Percentiles rank a stretch among this genome's conserved stretches.
Evolutionary conservation across 768 basidiomycete genomes (phyloP).

Genomic region (Leccinum boreale): DNA sequence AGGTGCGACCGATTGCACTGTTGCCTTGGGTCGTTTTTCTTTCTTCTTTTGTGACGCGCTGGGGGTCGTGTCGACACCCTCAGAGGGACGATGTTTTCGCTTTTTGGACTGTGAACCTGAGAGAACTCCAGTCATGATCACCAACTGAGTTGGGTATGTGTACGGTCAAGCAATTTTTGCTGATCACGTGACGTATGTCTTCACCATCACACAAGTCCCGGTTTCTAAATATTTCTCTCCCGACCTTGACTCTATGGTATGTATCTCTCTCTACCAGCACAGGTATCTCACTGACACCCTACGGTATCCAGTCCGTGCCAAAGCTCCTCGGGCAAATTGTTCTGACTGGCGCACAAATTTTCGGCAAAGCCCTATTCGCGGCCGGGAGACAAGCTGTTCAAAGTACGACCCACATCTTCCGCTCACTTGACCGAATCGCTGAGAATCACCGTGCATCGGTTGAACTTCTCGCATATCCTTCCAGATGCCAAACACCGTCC

Average conservation of each 20-base stretch:
- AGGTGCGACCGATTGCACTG: neutral
- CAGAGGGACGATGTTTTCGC: conserved; percentile 42
- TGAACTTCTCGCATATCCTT: neutral
- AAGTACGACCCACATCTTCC: conserved; percentile 55
- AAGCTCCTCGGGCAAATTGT: conserved; percentile 77
- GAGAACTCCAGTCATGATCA: conserved; percentile 9
- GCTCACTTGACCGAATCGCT: neutral
- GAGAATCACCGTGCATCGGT: neutral
- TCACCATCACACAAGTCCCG: neutral
- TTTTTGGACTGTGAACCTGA: conserved; percentile 39
- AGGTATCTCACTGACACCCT: neutral
- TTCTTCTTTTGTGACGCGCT: conserved; percentile 35
- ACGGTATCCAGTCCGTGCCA: conserved; percentile 62
- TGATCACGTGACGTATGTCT: conserved; percentile 18
- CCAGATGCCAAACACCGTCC: conserved; percentile 83
- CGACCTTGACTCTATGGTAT: conserved; percentile 21
- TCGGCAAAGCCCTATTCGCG: conserved; percentile 89
- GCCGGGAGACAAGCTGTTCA: conserved; percentile 90
- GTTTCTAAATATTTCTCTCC: neutral
- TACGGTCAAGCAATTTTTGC: conserved; percentile 5
- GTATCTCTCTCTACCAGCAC: neutral
- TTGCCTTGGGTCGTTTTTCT: conserved; percentile 29
- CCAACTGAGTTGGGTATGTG: neutral
- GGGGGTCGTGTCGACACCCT: conserved; percentile 15
- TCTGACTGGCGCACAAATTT: conserved; percentile 70